Evolutionary conservation across 2,329 filamentous ascomycete genomes (phyloP), one percentile per base, ranked within the genome.

Genomic region (Fonsecaea nubica): DNA sequence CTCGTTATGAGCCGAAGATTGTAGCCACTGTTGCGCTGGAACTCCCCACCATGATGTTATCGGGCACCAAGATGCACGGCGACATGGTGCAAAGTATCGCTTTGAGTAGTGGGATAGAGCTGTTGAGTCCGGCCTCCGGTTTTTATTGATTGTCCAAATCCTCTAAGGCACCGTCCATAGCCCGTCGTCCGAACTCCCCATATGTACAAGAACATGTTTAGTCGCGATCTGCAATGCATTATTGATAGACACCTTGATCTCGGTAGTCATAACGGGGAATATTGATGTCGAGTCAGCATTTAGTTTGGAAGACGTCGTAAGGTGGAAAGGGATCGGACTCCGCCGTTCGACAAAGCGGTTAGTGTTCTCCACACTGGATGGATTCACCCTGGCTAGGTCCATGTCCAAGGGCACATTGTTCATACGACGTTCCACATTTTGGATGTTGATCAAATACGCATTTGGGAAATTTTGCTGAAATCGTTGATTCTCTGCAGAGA

Each of bases 221-320:
- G 25, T 50, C 45, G 45, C 18, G 45, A 50, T 50, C 45, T 50
- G 45, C 45, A 50, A 25, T 50, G 45, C 45, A 12, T 50, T 25
- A 12, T 50, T 25, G 45, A 25, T 21, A 50, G 8, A 25, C 6
- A 50, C 18, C 18, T 50, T 45, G 45, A 9, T 25, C 9, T 3
- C 9, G 45, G 45, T 25, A 50, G 21, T 50, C 38, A 40, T 13
- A 13, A 10, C n/a, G n/a, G 45, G 21, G 45, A 18, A 50, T 42
- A n/a, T 45, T 45, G 3, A 50, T 50, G 21, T 50, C 45, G 45
- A 50, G 45, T 50, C 45, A 50, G 45, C 45, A 50, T 25, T 50
- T 50, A 50, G 45, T 6, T 21, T 21, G n/a, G 2, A 18, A 50
- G 13, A 12, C 9, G 18, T 25, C 5, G 18, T 21, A 50, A 6